Evolutionary conservation across 768 basidiomycete species (phyloP).

Genomic region (Agrocybe praecox): DNA sequence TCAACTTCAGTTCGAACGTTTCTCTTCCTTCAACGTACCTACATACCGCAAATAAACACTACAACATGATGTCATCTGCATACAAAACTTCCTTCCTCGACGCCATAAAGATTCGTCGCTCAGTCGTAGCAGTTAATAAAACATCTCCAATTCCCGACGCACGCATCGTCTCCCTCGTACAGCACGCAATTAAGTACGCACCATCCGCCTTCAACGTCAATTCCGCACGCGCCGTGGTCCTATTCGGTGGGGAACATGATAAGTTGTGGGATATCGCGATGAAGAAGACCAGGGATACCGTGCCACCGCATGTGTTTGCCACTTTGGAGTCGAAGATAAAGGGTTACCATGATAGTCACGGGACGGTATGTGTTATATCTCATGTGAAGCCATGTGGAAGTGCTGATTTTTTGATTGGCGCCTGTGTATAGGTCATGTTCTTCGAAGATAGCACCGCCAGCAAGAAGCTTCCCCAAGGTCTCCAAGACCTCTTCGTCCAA

Average conservation of each 20-base stretch:
- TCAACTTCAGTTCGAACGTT: no score
- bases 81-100: constrained; percentile 1
- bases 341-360: neutral
- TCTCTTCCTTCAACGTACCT: no score
- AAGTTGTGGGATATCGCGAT: constrained; percentile 3
- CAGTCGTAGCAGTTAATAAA: neutral
- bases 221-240: neutral
- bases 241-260: neutral
- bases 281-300: neutral
- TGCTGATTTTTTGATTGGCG: no score
- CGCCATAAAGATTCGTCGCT: constrained; percentile 3
- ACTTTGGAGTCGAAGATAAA: neutral
- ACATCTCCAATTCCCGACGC: constrained; percentile 2
- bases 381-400: no score
- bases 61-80: no score
- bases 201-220: constrained; percentile 1
- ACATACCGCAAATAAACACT: no score
- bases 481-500: neutral
- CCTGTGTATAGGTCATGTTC: neutral
- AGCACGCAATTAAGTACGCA: neutral
- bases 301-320: neutral
- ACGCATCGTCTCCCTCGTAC: neutral
- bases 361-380: neutral
- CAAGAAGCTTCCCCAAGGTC: neutral
- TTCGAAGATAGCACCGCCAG: neutral